Evolutionary conservation across 371 early-diverging fungal species (phyloP).

Genomic region (Mortierella sp.): DNA sequence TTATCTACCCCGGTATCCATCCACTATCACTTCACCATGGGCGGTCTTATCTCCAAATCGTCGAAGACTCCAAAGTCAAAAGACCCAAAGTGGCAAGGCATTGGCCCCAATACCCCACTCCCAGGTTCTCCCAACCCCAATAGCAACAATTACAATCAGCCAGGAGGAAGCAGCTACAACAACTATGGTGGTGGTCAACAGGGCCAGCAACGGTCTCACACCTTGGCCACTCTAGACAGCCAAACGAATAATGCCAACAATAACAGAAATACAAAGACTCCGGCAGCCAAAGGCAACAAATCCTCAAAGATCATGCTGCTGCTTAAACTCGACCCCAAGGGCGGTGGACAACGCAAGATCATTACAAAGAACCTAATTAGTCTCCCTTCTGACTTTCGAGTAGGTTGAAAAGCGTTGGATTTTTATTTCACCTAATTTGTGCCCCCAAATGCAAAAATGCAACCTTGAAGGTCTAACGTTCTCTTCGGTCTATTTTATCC

Average conservation of each 20-base stretch:
- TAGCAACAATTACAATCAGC: slow-evolving; percentile 11
- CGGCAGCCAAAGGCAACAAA: slow-evolving; percentile 16
- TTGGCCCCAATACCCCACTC: slow-evolving; percentile 54
- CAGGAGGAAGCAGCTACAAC: not conserved
- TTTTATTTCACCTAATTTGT: no score
- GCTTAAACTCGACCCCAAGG: slow-evolving; percentile 48
- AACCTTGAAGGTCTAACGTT: not conserved
- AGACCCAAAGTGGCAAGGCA: slow-evolving; percentile 55
- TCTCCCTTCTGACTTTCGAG: slow-evolving; percentile 54
- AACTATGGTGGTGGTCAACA: not conserved
- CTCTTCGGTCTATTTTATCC: slow-evolving; percentile 2
- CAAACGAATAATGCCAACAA: not conserved
- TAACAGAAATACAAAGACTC: slow-evolving; percentile 12
- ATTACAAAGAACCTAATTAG: slow-evolving; percentile 54
- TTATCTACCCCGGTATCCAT: not conserved
- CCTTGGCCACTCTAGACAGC: slow-evolving; percentile 20
- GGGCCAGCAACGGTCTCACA: slow-evolving; percentile 28
- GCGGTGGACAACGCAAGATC: slow-evolving; percentile 35
- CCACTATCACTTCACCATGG: slow-evolving; percentile 27
- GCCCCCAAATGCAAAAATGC: not conserved
- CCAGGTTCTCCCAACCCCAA: slow-evolving; percentile 12
- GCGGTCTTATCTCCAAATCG: slow-evolving; percentile 41
- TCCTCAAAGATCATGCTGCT: slow-evolving; percentile 45
- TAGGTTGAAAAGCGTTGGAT: slow-evolving; percentile 7
- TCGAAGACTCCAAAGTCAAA: slow-evolving; percentile 35